Evolutionary conservation across 805 yeast genomes (phyloP).

Genomic region (Candida anglica): DNA sequence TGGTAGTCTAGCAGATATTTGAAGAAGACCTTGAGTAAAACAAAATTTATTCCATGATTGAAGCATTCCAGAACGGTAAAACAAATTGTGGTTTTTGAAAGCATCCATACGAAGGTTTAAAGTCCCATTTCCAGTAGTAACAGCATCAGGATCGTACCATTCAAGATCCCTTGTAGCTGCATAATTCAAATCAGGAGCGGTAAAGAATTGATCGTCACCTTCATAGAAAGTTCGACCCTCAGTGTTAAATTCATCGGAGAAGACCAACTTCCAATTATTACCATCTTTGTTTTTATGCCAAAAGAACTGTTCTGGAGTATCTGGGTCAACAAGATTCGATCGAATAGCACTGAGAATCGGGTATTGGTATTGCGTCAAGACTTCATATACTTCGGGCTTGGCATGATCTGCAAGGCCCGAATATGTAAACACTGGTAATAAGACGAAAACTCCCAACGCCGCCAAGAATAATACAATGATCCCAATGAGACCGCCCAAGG

Average conservation of each 20-base stretch:
- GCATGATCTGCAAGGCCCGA: constrained; percentile 52
- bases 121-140: constrained; percentile 71
- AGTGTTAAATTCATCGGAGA: constrained; percentile 86
- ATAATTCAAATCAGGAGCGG: constrained; percentile 78
- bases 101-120: constrained; percentile 74
- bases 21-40: constrained; percentile 78
- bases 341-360: constrained; percentile 57
- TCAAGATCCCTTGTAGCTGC: constrained; percentile 87
- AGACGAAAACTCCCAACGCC: constrained; percentile 63
- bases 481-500: constrained; percentile 61
- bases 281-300: constrained; percentile 58
- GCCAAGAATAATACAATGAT: constrained; percentile 56
- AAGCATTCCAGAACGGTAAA: constrained; percentile 86
- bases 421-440: constrained; percentile 81
- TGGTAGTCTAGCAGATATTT: constrained; percentile 74
- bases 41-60: constrained; percentile 92
- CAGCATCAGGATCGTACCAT: constrained; percentile 95
- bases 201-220: constrained; percentile 90
- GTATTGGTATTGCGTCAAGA: constrained; percentile 52
- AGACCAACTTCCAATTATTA: constrained; percentile 68
- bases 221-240: constrained; percentile 88
- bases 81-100: constrained; percentile 68
- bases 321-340: constrained; percentile 60
- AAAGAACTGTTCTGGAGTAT: constrained; percentile 55
- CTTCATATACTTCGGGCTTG: constrained; percentile 25